These are phyloP conservation scores for Arthromyces matolae DNA, from an alignment of 768 basidiomycete genomes.

Conservation along the genomic window DNA sequence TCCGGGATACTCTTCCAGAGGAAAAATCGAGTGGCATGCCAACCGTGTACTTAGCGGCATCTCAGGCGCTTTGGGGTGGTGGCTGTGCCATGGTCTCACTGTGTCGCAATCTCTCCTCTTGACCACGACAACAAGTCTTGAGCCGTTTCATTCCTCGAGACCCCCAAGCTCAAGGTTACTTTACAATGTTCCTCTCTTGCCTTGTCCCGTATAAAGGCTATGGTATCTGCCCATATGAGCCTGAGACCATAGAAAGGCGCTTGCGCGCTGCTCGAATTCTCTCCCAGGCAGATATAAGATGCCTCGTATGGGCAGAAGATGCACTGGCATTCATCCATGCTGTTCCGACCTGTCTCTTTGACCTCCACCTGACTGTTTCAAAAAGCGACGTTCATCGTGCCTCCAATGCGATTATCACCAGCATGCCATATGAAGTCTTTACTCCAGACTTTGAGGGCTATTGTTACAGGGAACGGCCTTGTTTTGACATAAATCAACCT, in stretches of 20 bases:
- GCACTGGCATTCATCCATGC: conserved; percentile 5
- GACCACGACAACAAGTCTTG: no score
- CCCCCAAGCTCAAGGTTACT: no score
- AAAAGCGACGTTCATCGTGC: background rate
- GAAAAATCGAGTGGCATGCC: no score
- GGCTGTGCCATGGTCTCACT: no score
- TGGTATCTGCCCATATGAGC: background rate
- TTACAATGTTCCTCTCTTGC: no score
- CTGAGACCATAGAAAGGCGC: background rate
- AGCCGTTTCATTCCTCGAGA: no score
- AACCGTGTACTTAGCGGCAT: no score
- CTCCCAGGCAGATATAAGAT: background rate
- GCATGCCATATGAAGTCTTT: conserved; percentile 1
- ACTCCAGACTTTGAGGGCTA: background rate
- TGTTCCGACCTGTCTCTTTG: conserved; percentile 1
- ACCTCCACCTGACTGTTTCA: conserved; percentile 3
- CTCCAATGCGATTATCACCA: background rate
- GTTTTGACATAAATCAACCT: background rate
- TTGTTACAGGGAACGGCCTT: background rate
- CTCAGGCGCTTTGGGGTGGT: no score
- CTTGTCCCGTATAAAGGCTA: no score
- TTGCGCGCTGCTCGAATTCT: conserved; percentile 1
- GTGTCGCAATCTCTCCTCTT: no score
- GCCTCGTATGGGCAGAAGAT: conserved; percentile 9
- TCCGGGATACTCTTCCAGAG: conserved; percentile 30